Base-by-base conservation (phyloP, 2,329 filamentous ascomycete genomes). In the Penicillium digitatum region DNA sequence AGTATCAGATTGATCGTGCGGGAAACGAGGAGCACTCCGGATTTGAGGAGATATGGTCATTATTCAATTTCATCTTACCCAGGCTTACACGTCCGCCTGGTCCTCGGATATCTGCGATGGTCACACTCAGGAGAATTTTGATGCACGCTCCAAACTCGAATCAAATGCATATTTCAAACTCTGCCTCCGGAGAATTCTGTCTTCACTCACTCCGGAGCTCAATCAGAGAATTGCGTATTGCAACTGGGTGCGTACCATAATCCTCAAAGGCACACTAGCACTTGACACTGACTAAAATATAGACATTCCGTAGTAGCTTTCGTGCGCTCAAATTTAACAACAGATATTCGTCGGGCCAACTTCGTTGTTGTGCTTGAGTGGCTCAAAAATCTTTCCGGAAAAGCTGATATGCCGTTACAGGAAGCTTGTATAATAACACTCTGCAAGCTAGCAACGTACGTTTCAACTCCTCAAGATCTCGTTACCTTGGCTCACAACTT, bases 371-470 rank as follows among this genome's bases (percentile, higher is more conserved):
- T 84, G 1, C 78, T 96, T 7, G 82, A 87, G 29, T 83, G 89
- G 63, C 77, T 97, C 10, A 87, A 86, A 59, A 82, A 79, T 4
- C 78, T 95, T 11, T 89, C 88, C 0, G 86, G 89, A 44, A 86
- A 86, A 54, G 82, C 85, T 51, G 78, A 84, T 8, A 73, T 85
- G 5, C 80, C 85, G 56, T 76, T 92, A 42, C 87, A 91, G 48
- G 93, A 97, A 72, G 92, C 90, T 18, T 87, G 89, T 60, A 87
- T 97, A 54, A 78, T 94, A 73, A 88, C 89, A 14, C 91, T 93
- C 83, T 88, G 88, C n/a, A 87, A 90, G 67, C 79, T 96, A 46
- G 93, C 90, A 57, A 81, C 83, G 82, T 86, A 75, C 64, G 76
- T 68, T 27, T 42, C 16, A 48, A 22, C 12, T 22, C 7, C 5